A percentile compares a stretch with the other conserved stretches of the same genome.
Evolutionary conservation across 2,329 filamentous ascomycete species (phyloP).

Genomic region (Colletotrichum noveboracense): DNA sequence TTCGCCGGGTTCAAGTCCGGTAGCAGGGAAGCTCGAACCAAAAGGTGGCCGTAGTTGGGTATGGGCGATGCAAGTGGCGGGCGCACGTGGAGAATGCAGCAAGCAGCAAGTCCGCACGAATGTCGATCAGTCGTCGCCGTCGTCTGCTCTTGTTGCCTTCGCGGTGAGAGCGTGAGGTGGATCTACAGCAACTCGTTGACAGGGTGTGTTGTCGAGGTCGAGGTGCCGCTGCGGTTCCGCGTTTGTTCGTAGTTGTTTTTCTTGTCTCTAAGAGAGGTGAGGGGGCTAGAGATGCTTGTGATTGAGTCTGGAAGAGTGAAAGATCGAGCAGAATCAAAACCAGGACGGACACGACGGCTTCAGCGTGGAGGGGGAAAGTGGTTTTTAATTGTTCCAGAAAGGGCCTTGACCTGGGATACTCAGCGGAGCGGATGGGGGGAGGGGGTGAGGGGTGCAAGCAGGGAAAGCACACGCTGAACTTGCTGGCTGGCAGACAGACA

Average conservation of each 20-base stretch:
- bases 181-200: background rate
- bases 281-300: background rate
- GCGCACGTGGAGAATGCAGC: conserved; percentile 15
- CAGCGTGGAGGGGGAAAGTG: conserved; percentile 3
- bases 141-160: background rate
- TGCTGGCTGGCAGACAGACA: background rate
- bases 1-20: background rate
- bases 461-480: background rate
- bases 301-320: background rate
- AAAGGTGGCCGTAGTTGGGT: background rate
- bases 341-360: background rate
- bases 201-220: background rate
- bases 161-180: background rate
- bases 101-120: conserved; percentile 4
- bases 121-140: conserved; percentile 12
- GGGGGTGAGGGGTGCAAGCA: background rate
- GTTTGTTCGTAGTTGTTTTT: background rate
- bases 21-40: background rate
- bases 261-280: background rate
- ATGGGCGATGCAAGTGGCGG: background rate
- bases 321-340: background rate
- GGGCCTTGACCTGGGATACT: conserved; percentile 1
- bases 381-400: conserved; percentile 16
- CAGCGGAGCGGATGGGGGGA: background rate
- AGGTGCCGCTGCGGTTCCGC: background rate